Base-by-base conservation (phyloP, 441 rosid species). In the Metrosideros polymorpha region DNA sequence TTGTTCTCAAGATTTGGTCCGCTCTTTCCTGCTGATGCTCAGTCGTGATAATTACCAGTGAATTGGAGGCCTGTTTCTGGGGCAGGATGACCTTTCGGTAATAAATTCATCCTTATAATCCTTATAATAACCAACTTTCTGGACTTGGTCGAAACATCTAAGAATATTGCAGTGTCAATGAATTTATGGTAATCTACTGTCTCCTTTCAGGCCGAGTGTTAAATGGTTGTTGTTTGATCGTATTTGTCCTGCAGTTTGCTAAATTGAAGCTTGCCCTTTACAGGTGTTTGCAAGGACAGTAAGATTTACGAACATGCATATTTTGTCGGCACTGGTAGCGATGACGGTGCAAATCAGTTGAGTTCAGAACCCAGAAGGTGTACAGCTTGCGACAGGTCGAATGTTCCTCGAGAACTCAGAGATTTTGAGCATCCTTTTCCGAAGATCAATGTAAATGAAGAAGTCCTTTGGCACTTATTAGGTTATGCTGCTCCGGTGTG, bases 401-500 rank as follows among this genome's bases (percentile, higher is more conserved):
- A 87, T 57, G 85, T 83, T 86, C 91, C 87, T 88, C 88, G 82
- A 30, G 92, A 88, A 25, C 83, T 87, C 9, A 89, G 75, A 32
- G 91, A 90, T 86, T 87, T 87, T 49, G 91, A 89, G 90, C 90
- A 84, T 55, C 91, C 93, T 35, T 84, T 90, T 87, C 89, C 90
- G 8, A 88, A 86, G 88, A 90, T 88, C 15, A 87, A 84, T 27
- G 87, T 88, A 50, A 76, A 91, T 87, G 95, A 92, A 85, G 95
- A 94, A 63, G 92, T 93, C 51, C 86, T 94, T 52, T 89, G 89
- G 91, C 89, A 87, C 79, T 63, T 92, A 63, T 87, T 93, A 85
- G 96, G 93, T 10, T 89, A 92, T 85, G 90, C 90, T 53, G 90
- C 91, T 88, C 90, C 89, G 32, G 86, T 91, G 52, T 94, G 96